Conservation (phyloP, 768 basidiomycete species). For the Pleurotus tuoliensis region DNA sequence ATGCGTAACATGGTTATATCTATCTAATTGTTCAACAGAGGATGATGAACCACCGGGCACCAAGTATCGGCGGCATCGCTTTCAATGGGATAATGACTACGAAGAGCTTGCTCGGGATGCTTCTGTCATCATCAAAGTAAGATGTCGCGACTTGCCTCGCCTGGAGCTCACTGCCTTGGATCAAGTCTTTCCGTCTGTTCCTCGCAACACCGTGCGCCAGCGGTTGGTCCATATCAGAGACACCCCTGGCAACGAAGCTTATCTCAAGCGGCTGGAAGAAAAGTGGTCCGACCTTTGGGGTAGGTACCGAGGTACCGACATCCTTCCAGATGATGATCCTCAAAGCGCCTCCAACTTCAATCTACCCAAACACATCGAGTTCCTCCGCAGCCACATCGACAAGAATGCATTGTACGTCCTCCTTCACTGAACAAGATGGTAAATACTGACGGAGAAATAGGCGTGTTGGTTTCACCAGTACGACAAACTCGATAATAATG, state of each 20-base stretch:
- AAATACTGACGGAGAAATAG: conserved; percentile 30
- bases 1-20: background rate
- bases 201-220: conserved; percentile 67
- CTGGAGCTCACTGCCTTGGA: conserved; percentile 72
- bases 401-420: conserved; percentile 78
- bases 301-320: conserved; percentile 59
- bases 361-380: conserved; percentile 75
- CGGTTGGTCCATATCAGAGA: conserved; percentile 60
- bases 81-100: conserved; percentile 82
- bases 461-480: conserved; percentile 58
- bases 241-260: conserved; percentile 64
- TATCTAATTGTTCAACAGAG: no score
- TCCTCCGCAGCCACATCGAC: conserved; percentile 76
- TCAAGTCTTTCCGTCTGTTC: conserved; percentile 78
- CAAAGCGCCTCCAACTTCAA: conserved; percentile 71
- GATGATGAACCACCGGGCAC: conserved; percentile 15
- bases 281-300: conserved; percentile 79
- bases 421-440: background rate
- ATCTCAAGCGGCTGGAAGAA: conserved; percentile 75
- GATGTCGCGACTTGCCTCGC: conserved; percentile 57
- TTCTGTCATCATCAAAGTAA: conserved; percentile 74
- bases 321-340: conserved; percentile 70
- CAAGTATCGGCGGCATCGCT: conserved; percentile 53
- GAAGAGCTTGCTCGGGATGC: conserved; percentile 89
- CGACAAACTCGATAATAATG: conserved; percentile 31